phyloP scores from a whole-genome alignment of 2,329 filamentous ascomycete genomes.

The Phialophora verrucosa region DNA sequence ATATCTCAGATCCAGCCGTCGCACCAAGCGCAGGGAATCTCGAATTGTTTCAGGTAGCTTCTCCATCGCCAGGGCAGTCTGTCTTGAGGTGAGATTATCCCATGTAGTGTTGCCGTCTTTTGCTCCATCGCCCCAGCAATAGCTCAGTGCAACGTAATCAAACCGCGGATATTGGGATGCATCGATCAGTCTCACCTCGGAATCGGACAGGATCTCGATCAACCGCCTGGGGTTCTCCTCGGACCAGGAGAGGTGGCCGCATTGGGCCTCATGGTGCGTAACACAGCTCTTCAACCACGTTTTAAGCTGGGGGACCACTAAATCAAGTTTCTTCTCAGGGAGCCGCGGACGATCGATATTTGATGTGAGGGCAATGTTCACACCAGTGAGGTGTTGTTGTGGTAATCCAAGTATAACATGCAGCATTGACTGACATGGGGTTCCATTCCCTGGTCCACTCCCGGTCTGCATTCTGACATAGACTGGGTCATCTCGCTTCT shows the following conservation, averaged over 20 bases:
- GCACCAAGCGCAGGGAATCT: slow-evolving; percentile 3
- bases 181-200: slow-evolving; percentile 11
- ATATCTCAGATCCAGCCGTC: neutral
- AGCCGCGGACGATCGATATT: slow-evolving; percentile 4
- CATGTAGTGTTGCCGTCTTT: slow-evolving; percentile 7
- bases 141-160: slow-evolving; percentile 14
- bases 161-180: neutral
- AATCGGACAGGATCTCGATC: slow-evolving; percentile 8
- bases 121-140: slow-evolving; percentile 13
- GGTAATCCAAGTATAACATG: slow-evolving; percentile 3
- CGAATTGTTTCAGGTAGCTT: slow-evolving; percentile 8
- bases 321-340: neutral
- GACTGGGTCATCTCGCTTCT: slow-evolving; percentile 11
- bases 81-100: slow-evolving; percentile 2
- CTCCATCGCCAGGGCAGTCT: neutral
- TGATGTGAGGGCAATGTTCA: slow-evolving; percentile 13
- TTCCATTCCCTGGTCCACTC: neutral
- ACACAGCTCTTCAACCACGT: slow-evolving; percentile 5
- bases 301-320: neutral
- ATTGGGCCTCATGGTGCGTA: neutral
- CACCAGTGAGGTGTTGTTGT: neutral
- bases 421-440: neutral
- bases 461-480: slow-evolving; percentile 3
- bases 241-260: slow-evolving; percentile 3
- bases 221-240: slow-evolving; percentile 14